These are phyloP conservation scores for Boletus rufocinnamomeus DNA, from an alignment of 768 basidiomycete genomes.

Conservation along the genomic window DNA sequence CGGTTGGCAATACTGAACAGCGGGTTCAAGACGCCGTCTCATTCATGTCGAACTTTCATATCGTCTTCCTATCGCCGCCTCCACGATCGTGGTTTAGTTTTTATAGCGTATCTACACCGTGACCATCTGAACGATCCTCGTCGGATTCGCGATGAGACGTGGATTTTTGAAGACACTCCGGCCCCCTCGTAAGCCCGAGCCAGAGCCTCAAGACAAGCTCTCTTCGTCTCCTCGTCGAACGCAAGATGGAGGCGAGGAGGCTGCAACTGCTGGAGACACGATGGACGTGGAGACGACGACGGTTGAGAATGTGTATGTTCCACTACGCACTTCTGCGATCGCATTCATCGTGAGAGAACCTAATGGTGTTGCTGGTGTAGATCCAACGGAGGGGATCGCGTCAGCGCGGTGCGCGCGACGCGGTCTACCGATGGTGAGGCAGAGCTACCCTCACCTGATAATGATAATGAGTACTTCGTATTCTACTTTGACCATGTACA, in stretches of 20 bases:
- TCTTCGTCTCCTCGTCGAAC: not conserved
- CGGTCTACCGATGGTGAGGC: not conserved
- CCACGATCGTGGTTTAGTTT: too few relatives aligned
- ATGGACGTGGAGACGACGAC: not conserved
- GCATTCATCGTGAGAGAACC: not conserved
- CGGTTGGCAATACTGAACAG: too few relatives aligned
- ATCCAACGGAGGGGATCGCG: not conserved
- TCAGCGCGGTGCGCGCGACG: not conserved
- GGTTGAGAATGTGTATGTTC: not conserved
- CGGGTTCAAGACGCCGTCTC: too few relatives aligned
- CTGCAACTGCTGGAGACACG: not conserved
- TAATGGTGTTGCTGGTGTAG: not conserved
- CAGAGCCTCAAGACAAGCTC: not conserved
- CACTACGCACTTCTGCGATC: not conserved
- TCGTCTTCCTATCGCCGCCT: too few relatives aligned
- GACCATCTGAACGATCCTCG: too few relatives aligned
- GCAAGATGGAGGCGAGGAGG: not conserved
- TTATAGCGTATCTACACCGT: too few relatives aligned
- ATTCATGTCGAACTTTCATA: too few relatives aligned
- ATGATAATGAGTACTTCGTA: not conserved
- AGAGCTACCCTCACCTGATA: too few relatives aligned
- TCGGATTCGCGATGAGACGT: too few relatives aligned
- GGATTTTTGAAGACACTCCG: too few relatives aligned
- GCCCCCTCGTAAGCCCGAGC: too few relatives aligned
- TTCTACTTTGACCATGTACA: not conserved